Base-by-base conservation (phyloP, 2,329 filamentous ascomycete genomes). In the Aschersonia sp. region DNA sequence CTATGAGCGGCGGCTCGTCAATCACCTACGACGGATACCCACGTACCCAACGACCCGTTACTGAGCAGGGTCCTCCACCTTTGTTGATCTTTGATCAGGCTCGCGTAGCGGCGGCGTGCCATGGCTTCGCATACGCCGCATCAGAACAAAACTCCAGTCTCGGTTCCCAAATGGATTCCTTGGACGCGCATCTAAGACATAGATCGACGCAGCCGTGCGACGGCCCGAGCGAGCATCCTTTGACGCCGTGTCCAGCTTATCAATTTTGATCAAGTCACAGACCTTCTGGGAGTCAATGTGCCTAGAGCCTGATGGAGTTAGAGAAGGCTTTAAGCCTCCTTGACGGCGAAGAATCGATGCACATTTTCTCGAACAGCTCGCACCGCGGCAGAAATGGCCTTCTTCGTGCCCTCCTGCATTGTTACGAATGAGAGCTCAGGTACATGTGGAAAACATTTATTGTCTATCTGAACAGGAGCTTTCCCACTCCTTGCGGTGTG, bases 61-160 rank as follows among this genome's bases (percentile, higher is more conserved):
- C 73, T 2, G 69, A 75, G 12, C 75, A 76, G 48, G 80, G 75
- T 55, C 76, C 78, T 5, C 69, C 72, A 5, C 65, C 70, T 7
- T 69, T 67, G 50, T 71, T 80, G 52, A 71, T 79, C 59, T 69
- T 78, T 52, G 75, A 77, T 50, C 73, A 75, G 52, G 64, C 67
- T 48, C 70, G 73, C 53, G 72, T 71, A 10, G 74, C 76, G 41
- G 77, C 74, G 4, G 78, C 78, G 10, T 82, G 74, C 55, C 77
- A 77, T n/a, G 72, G 77, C 52, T 70, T 79, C 40, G 71, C 74
- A 52, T 81, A 80, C 55, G 69, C 74, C n/a, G 70, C 73, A 5
- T 80, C 77, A 4, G 78, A 82, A 55, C 71, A 72, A 48, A 71
- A 74, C 58, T 80, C 77, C 40, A 80, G 75, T 59, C 71, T 81